phyloP scores from a whole-genome alignment of 1,284 basidiomycete genomes.

The Ceratorhiza oryzae-sativae region DNA sequence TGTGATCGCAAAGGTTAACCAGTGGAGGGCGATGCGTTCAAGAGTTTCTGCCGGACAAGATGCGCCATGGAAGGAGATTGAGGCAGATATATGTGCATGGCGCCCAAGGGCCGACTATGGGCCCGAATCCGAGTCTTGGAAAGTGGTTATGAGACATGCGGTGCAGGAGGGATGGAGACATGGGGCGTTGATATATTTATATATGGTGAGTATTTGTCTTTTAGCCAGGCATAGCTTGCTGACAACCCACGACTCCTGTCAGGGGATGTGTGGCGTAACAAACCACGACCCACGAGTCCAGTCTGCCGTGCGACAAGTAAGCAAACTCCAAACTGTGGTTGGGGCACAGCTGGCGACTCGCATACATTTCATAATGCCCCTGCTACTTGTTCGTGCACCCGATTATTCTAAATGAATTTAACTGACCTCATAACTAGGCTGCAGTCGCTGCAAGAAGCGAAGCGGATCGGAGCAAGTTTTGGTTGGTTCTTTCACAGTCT shows the following conservation, averaged over 20 bases:
- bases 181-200: slow-evolving; percentile 20
- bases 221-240: not conserved
- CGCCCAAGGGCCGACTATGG: not conserved
- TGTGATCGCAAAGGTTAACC: not conserved
- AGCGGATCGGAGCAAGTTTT: too few species aligned
- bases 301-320: slow-evolving; percentile 1
- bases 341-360: too few species aligned
- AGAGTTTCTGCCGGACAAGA: not conserved
- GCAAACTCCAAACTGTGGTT: not conserved
- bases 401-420: too few species aligned
- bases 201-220: not conserved
- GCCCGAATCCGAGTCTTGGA: not conserved
- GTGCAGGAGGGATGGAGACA: slow-evolving; percentile 26
- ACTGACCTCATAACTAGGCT: too few species aligned
- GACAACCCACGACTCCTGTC: not conserved
- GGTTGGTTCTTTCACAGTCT: too few species aligned
- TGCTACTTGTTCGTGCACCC: too few species aligned
- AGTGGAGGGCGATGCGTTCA: not conserved
- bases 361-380: too few species aligned
- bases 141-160: not conserved
- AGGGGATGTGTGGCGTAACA: slow-evolving; percentile 18
- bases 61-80: not conserved
- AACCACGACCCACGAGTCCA: slow-evolving; percentile 7
- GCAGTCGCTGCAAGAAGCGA: too few species aligned
- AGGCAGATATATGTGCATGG: slow-evolving; percentile 2